phyloP scores from a whole-genome alignment of 305 asterid genomes.

The Fraxinus angustifolia region DNA sequence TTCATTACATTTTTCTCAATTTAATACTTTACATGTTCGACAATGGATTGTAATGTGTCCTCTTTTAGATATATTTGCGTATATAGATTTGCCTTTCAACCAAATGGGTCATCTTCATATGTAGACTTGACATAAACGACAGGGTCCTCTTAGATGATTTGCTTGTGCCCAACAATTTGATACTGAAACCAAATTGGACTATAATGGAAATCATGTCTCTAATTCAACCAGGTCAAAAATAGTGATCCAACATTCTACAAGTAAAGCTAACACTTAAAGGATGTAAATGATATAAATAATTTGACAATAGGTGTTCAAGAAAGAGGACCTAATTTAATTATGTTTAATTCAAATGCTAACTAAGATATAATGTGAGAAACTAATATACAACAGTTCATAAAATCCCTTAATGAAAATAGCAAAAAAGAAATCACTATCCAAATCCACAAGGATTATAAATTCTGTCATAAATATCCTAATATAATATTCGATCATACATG shows the following conservation, averaged over 20 bases:
- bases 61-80: too few species aligned
- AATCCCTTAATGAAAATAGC: not conserved
- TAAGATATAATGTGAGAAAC: not conserved
- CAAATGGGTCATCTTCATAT: too few species aligned
- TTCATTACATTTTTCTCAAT: too few species aligned
- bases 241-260: too few species aligned
- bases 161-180: not conserved
- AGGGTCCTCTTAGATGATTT: not conserved
- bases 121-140: too few species aligned
- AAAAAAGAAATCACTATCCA: not conserved
- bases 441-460: not conserved
- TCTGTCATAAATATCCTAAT: not conserved
- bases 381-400: not conserved
- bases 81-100: too few species aligned
- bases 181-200: not conserved
- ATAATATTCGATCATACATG: not conserved
- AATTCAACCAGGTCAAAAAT: too few species aligned
- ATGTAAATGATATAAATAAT: too few species aligned
- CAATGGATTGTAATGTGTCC: too few species aligned
- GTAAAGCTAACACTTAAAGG: too few species aligned
- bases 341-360: not conserved
- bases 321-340: not conserved
- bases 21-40: too few species aligned
- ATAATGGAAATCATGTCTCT: too few species aligned
- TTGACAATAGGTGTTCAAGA: not conserved